These are phyloP conservation scores for Colletotrichum sp. DNA, from an alignment of 2,329 filamentous ascomycete genomes.

Conservation along the genomic window DNA sequence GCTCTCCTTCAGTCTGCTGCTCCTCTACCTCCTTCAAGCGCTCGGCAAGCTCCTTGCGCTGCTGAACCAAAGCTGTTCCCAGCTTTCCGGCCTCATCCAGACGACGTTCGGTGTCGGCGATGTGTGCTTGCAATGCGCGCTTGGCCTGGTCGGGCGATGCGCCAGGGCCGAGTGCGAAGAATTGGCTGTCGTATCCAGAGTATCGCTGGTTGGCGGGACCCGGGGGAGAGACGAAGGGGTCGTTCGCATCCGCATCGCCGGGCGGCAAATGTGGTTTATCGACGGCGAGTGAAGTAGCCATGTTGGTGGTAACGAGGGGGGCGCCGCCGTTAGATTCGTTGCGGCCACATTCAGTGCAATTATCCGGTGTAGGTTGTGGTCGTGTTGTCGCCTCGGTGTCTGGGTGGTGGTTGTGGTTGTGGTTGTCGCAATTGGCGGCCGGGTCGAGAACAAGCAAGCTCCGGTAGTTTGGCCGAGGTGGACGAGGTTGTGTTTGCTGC, in stretches of 20 bases:
- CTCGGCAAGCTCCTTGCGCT: conserved; percentile 83
- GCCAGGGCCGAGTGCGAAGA: conserved; percentile 78
- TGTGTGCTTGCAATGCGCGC: conserved; percentile 86
- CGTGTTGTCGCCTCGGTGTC: background rate
- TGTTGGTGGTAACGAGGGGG: conserved; percentile 30
- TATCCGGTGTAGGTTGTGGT: background rate
- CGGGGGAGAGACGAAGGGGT: conserved; percentile 63
- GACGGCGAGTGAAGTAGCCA: conserved; percentile 49
- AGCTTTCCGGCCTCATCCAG: conserved; percentile 91
- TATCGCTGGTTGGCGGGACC: conserved; percentile 68
- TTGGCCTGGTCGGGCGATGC: conserved; percentile 87
- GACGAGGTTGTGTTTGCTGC: background rate
- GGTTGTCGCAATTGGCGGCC: background rate
- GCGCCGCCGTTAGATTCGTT: conserved; percentile 15
- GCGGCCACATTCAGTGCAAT: conserved; percentile 19
- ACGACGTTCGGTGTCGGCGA: conserved; percentile 89
- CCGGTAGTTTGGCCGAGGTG: background rate
- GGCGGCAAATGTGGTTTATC: conserved; percentile 46
- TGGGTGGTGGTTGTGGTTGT: background rate
- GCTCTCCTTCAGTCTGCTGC: conserved; percentile 75
- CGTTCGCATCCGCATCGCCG: conserved; percentile 44
- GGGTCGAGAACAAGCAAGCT: background rate
- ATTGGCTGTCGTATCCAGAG: conserved; percentile 80
- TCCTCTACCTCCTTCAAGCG: conserved; percentile 85
- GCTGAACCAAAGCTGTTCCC: conserved; percentile 85